Evolutionary conservation across 2,329 filamentous ascomycete species (phyloP).

Genomic region (Aquanectria penicillioides): DNA sequence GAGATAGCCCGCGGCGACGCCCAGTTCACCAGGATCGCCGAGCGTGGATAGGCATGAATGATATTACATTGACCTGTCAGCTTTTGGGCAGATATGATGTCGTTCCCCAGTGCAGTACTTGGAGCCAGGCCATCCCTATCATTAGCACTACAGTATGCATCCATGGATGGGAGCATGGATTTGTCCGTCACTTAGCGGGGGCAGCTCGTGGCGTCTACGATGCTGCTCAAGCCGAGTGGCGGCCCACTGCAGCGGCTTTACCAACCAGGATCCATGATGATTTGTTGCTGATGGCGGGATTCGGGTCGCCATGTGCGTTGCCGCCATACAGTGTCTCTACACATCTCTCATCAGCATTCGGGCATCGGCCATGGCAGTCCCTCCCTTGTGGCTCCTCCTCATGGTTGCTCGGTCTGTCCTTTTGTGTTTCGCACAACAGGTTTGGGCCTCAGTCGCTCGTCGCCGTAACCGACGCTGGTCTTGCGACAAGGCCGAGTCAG

Average conservation of each 20-base stretch:
- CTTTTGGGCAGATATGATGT: constrained; percentile 9
- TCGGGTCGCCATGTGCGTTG: constrained; percentile 1
- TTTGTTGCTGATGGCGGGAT: constrained; percentile 10
- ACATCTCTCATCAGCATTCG: constrained; percentile 9
- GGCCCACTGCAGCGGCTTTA: constrained; percentile 18
- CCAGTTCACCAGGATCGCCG: neutral
- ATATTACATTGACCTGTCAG: constrained; percentile 10
- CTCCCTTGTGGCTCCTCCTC: no score
- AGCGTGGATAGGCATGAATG: constrained; percentile 3
- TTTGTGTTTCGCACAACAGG: neutral
- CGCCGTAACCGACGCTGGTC: no score
- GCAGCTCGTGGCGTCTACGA: constrained; percentile 2
- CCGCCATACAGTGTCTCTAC: neutral
- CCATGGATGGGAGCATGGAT: neutral
- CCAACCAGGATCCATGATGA: constrained; percentile 3
- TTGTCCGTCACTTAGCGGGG: constrained; percentile 15
- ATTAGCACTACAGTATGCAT: no score
- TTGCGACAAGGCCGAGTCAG: neutral
- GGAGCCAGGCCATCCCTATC: constrained; percentile 11
- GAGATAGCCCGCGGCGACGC: constrained; percentile 2
- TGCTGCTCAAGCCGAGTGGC: constrained; percentile 2
- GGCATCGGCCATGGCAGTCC: neutral
- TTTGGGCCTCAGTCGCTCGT: neutral
- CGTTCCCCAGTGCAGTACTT: neutral
- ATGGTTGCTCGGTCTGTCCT: no score